phyloP scores from a whole-genome alignment of 73 alveolate genomes.

The Durusdinium trenchii region DNA sequence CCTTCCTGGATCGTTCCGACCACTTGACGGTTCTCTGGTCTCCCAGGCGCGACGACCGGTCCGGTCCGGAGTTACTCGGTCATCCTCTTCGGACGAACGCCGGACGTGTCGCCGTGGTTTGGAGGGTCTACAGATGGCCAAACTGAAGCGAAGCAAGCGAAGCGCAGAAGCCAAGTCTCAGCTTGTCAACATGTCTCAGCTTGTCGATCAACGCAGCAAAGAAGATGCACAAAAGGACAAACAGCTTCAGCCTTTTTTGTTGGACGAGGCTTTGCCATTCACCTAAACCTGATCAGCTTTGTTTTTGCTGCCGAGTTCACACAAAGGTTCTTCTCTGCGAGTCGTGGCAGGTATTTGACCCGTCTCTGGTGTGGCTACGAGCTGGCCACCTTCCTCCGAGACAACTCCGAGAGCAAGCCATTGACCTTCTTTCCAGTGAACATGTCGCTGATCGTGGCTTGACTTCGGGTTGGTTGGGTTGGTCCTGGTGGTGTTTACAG shows the following conservation, averaged over 20 bases:
- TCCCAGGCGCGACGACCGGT: background rate
- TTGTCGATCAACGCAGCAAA: background rate
- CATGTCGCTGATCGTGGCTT: background rate
- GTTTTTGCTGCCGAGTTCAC: no score
- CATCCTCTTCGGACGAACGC: no score
- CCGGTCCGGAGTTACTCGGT: background rate
- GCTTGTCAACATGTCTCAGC: background rate
- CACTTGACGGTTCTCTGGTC: conserved; percentile 36
- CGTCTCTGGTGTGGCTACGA: conserved; percentile 79
- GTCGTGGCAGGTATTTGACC: background rate
- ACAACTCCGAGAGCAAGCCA: background rate
- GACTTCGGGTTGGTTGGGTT: background rate
- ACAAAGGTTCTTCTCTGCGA: no score
- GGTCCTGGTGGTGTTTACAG: background rate
- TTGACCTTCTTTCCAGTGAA: background rate
- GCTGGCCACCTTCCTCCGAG: conserved; percentile 29
- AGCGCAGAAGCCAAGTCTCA: background rate
- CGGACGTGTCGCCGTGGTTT: background rate
- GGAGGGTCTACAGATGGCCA: no score
- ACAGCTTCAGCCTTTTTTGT: background rate
- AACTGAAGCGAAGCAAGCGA: background rate
- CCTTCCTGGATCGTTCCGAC: conserved; percentile 24
- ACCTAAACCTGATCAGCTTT: no score
- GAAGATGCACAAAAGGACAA: no score
- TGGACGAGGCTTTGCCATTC: background rate